A percentile compares a stretch with the other conserved stretches of the same genome.
Evolutionary conservation across 106 monocot species (phyloP).

Genomic region (Platanthera zijinensis): DNA sequence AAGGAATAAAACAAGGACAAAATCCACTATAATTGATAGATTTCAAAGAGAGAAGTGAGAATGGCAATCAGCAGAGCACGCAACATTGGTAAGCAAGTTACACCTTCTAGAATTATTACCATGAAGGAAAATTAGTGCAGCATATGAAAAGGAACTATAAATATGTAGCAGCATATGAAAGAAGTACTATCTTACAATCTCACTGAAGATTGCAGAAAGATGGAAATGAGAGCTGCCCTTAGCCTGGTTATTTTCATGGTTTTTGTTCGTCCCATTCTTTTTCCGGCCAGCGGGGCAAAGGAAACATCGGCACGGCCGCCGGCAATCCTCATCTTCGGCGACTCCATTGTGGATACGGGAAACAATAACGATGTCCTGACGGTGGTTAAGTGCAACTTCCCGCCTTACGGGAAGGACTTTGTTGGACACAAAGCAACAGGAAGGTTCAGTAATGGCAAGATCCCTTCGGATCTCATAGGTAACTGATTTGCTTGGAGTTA

Average conservation of each 20-base stretch:
- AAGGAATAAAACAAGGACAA: not conserved
- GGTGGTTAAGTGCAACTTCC: conserved; percentile 55
- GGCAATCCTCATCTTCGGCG: conserved; percentile 61
- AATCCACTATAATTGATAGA: not conserved
- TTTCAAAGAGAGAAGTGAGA: not conserved
- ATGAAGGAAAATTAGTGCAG: not conserved
- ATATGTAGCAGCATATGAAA: not conserved
- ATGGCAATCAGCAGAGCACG: not conserved
- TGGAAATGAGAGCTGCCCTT: not conserved
- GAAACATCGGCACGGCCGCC: conserved; percentile 1
- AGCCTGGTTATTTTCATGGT: not conserved
- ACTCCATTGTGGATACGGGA: too few relatives aligned
- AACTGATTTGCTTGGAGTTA: too few relatives aligned
- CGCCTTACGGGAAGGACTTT: conserved; percentile 70
- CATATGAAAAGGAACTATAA: not conserved
- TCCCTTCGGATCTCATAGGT: conserved; percentile 71
- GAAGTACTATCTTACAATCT: not conserved
- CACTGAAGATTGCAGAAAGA: not conserved
- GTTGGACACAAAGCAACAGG: conserved; percentile 49
- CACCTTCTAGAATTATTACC: not conserved
- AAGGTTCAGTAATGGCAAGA: conserved; percentile 68
- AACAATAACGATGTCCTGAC: conserved; percentile 49
- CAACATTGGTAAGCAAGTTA: not conserved
- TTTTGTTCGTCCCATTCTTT: not conserved
- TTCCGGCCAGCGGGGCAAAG: not conserved